Evolutionary conservation across 176 grass and related monocot genomes (phyloP).

Genomic region (Aechmea fasciata): DNA sequence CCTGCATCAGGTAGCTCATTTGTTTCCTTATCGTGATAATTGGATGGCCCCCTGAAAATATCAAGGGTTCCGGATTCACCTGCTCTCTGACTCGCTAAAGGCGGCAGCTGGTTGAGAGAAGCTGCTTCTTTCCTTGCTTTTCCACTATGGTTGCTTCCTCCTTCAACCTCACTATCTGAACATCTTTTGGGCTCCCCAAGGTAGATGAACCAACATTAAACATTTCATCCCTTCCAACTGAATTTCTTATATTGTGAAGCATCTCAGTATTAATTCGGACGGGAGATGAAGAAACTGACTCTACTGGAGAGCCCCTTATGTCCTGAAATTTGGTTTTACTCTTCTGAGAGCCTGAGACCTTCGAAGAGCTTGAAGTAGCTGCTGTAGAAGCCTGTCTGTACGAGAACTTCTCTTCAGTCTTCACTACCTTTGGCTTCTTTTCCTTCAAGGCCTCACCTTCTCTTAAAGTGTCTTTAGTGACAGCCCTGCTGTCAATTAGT

Average conservation of each 20-base stretch:
- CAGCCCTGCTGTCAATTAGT: constrained; percentile 15
- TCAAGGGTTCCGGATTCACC: neutral
- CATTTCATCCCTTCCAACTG: constrained; percentile 38
- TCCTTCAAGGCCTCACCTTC: constrained; percentile 36
- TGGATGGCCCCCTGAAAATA: neutral
- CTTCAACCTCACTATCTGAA: constrained; percentile 39
- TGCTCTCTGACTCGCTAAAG: neutral
- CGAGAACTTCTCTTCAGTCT: constrained; percentile 7
- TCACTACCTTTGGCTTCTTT: constrained; percentile 31
- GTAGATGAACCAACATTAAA: constrained; percentile 38
- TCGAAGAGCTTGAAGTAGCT: constrained; percentile 75
- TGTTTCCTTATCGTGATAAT: neutral
- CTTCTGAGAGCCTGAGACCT: constrained; percentile 44
- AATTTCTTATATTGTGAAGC: constrained; percentile 40
- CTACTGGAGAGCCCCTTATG: constrained; percentile 51
- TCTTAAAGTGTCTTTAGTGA: constrained; percentile 27
- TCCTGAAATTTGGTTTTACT: constrained; percentile 42
- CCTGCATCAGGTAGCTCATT: neutral
- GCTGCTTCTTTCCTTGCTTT: neutral
- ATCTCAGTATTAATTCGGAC: constrained; percentile 46
- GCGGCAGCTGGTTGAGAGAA: neutral
- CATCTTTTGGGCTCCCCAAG: constrained; percentile 35
- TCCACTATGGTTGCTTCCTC: constrained; percentile 5
- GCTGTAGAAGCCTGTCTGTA: constrained; percentile 35
- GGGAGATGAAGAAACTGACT: constrained; percentile 68